Conservation (phyloP, 495 filamentous ascomycete species). For the Penicillium ucsense region DNA sequence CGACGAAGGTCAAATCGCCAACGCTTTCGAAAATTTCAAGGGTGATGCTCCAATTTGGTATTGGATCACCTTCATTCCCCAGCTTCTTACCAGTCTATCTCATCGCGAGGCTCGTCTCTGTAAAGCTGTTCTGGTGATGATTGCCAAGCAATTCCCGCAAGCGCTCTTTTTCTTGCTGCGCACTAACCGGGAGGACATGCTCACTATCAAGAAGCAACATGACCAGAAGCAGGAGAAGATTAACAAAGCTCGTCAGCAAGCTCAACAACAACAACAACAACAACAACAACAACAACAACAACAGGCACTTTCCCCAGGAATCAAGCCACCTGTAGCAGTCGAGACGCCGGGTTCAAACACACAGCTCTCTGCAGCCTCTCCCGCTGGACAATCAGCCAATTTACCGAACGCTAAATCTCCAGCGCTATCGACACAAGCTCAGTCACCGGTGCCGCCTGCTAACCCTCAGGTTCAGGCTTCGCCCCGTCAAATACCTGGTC, state of each 20-base stretch:
- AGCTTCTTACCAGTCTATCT: slow-evolving; percentile 79
- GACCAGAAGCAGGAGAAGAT: slow-evolving; percentile 66
- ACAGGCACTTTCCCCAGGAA: slow-evolving; percentile 35
- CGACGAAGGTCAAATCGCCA: slow-evolving; percentile 64
- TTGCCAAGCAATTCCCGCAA: slow-evolving; percentile 91
- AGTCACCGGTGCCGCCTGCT: slow-evolving; percentile 18
- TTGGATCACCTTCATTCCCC: slow-evolving; percentile 98
- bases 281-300: slow-evolving; percentile 24
- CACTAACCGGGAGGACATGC: slow-evolving; percentile 91
- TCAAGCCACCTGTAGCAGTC: slow-evolving; percentile 35
- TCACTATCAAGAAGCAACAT: slow-evolving; percentile 78
- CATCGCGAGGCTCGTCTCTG: slow-evolving; percentile 85
- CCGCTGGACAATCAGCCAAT: slow-evolving; percentile 21
- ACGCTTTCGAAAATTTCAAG: slow-evolving; percentile 86
- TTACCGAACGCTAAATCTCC: slow-evolving; percentile 25
- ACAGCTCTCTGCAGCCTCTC: slow-evolving; percentile 7
- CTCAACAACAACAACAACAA: slow-evolving; percentile 21
- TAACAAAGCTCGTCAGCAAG: slow-evolving; percentile 28
- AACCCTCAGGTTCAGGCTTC: slow-evolving; percentile 16
- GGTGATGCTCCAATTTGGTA: slow-evolving; percentile 96
- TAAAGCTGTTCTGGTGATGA: slow-evolving; percentile 74
- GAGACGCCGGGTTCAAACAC: too few species aligned
- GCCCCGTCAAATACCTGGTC: slow-evolving; percentile 6
- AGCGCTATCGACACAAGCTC: slow-evolving; percentile 19
- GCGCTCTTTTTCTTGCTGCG: slow-evolving; percentile 89